phyloP scores from a whole-genome alignment of 2,329 filamentous ascomycete genomes.

The Purpureocillium lavendulum region DNA sequence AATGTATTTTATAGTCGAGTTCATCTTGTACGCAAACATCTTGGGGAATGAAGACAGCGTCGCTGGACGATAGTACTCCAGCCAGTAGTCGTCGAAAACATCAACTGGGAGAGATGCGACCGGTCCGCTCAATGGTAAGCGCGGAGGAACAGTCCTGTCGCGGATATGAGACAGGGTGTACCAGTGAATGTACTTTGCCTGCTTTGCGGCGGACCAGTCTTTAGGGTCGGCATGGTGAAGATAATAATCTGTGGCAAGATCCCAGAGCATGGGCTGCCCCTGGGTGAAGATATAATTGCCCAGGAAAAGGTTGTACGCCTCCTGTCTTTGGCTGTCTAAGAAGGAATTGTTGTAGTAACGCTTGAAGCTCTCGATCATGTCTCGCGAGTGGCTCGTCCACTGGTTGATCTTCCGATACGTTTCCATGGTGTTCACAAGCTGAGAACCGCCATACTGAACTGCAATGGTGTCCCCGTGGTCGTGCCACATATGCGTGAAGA shows the following conservation, averaged over 20 bases:
- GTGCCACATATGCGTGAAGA: slow-evolving; percentile 98
- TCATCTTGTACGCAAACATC: slow-evolving; percentile 88
- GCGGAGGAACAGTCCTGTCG: slow-evolving; percentile 46
- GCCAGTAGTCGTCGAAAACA: slow-evolving; percentile 89
- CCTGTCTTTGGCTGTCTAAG: slow-evolving; percentile 92
- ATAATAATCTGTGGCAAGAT: slow-evolving; percentile 90
- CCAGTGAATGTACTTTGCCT: slow-evolving; percentile 80
- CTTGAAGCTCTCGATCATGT: slow-evolving; percentile 99
- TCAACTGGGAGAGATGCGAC: slow-evolving; percentile 36
- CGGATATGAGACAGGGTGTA: slow-evolving; percentile 68
- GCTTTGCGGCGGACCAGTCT: slow-evolving; percentile 53
- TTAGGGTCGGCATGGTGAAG: slow-evolving; percentile 84
- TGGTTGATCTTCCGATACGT: slow-evolving; percentile 99
- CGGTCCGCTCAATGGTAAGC: slow-evolving; percentile 27
- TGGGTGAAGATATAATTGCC: slow-evolving; percentile 88
- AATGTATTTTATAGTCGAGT: slow-evolving; percentile 77
- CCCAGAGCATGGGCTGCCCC: slow-evolving; percentile 94
- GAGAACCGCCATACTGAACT: slow-evolving; percentile 93
- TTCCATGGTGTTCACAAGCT: slow-evolving; percentile 98
- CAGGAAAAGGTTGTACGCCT: slow-evolving; percentile 94
- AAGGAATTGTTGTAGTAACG: slow-evolving; percentile 99
- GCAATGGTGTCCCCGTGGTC: slow-evolving; percentile 97
- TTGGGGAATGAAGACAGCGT: slow-evolving; percentile 85
- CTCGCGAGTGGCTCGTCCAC: slow-evolving; percentile 93
- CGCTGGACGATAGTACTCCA: slow-evolving; percentile 89